A percentile compares a stretch with the other conserved stretches of the same genome.
Evolutionary conservation across 257 asterid genomes (phyloP).

Genomic region (Osmanthus fragrans): DNA sequence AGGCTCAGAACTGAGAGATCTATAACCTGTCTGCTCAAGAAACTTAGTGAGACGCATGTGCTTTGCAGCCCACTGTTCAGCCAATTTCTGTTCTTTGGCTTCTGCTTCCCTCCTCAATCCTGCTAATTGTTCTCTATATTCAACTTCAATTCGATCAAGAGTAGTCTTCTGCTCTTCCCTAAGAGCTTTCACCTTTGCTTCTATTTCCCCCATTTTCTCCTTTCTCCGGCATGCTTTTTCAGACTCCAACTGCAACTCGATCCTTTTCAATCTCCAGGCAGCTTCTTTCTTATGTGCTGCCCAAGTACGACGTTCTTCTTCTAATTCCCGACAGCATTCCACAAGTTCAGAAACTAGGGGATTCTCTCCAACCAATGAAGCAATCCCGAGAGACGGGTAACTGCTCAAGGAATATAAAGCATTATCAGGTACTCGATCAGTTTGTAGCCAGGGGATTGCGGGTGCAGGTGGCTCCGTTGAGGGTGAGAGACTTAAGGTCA

Average conservation of each 20-base stretch:
- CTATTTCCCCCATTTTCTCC: constrained; percentile 80
- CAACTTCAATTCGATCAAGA: constrained; percentile 70
- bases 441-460: constrained; percentile 34
- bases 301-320: constrained; percentile 44
- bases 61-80: constrained; percentile 88
- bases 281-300: constrained; percentile 52
- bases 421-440: constrained; percentile 24
- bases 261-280: constrained; percentile 64
- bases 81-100: constrained; percentile 81
- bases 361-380: constrained; percentile 29
- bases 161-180: constrained; percentile 71
- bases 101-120: constrained; percentile 89
- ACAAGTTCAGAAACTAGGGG: constrained; percentile 32
- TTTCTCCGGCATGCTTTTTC: constrained; percentile 72
- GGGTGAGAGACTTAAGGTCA: constrained; percentile 43
- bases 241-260: constrained; percentile 76
- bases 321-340: constrained; percentile 47
- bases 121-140: constrained; percentile 71
- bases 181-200: constrained; percentile 70
- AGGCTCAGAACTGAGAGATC: constrained; percentile 38
- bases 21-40: constrained; percentile 72
- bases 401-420: constrained; percentile 9
- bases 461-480: constrained; percentile 26
- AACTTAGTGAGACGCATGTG: constrained; percentile 62
- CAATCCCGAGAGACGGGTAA: constrained; percentile 21